Evolutionary conservation across 495 filamentous ascomycete species (phyloP).

Genomic region (Ascodesmis nigricans): DNA sequence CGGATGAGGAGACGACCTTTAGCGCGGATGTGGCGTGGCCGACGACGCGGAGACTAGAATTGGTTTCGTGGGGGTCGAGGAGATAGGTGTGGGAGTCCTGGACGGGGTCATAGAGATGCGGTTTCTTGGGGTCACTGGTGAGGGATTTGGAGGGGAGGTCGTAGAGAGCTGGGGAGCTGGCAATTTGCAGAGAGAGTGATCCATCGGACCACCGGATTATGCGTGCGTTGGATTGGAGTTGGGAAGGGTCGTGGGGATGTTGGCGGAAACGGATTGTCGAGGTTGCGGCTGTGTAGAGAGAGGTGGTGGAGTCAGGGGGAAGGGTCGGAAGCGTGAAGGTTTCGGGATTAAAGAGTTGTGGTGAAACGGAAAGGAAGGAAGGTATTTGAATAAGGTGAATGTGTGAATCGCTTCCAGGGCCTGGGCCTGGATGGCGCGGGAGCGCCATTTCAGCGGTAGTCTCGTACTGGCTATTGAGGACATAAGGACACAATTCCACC

Average conservation of each 20-base stretch:
- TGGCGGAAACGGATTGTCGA: slow-evolving; percentile 50
- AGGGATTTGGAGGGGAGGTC: slow-evolving; percentile 40
- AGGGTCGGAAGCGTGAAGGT: slow-evolving; percentile 37
- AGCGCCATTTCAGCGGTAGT: slow-evolving; percentile 29
- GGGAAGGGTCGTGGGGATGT: slow-evolving; percentile 34
- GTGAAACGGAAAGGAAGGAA: slow-evolving; percentile 39
- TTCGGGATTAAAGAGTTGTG: slow-evolving; percentile 39
- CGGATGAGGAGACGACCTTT: slow-evolving; percentile 32
- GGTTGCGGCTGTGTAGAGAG: slow-evolving; percentile 40
- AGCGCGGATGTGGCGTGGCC: slow-evolving; percentile 45
- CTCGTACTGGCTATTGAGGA: slow-evolving; percentile 23
- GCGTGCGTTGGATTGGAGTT: slow-evolving; percentile 48
- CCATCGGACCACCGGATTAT: slow-evolving; percentile 55
- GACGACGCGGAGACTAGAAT: slow-evolving; percentile 37
- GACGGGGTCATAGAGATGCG: slow-evolving; percentile 35
- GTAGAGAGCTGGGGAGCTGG: slow-evolving; percentile 43
- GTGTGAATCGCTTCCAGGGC: slow-evolving; percentile 38
- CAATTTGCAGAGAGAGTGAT: slow-evolving; percentile 48
- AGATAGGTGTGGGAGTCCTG: slow-evolving; percentile 53
- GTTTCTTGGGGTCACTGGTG: slow-evolving; percentile 23
- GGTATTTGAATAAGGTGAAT: slow-evolving; percentile 48
- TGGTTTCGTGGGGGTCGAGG: slow-evolving; percentile 35
- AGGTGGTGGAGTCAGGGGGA: slow-evolving; percentile 23
- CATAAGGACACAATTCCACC: no score
- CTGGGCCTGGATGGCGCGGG: slow-evolving; percentile 36